A percentile compares a stretch with the other conserved stretches of the same genome.
Evolutionary conservation across 768 basidiomycete genomes (phyloP).

Genomic region (Ephemerocybe angulata): DNA sequence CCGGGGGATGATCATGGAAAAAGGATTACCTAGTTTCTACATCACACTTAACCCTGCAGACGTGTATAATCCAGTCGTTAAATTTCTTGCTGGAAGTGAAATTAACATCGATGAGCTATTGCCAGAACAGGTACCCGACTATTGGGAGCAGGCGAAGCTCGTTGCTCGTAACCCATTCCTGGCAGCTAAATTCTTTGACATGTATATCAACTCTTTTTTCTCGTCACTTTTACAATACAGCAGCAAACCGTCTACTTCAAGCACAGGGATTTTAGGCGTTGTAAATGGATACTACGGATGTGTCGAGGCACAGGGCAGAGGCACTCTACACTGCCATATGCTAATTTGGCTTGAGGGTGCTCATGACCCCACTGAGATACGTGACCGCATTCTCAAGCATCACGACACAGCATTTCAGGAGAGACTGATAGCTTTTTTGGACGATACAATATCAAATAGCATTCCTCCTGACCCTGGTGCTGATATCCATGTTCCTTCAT

Average conservation of each 20-base stretch:
- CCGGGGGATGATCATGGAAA: constrained; percentile 24
- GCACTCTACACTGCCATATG: constrained; percentile 39
- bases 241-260: constrained; percentile 8
- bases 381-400: too few relatives aligned
- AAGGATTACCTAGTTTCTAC: constrained; percentile 38
- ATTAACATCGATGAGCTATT: constrained; percentile 31
- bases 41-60: constrained; percentile 45
- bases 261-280: constrained; percentile 28
- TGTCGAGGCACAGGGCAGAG: constrained; percentile 37
- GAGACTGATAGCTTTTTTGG: too few relatives aligned
- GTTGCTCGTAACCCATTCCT: constrained; percentile 38
- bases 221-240: constrained; percentile 22
- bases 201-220: constrained; percentile 36
- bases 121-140: constrained; percentile 23
- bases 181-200: constrained; percentile 38
- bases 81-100: constrained; percentile 32
- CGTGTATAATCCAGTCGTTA: constrained; percentile 38
- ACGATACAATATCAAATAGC: too few relatives aligned
- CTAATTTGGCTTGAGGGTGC: constrained; percentile 36
- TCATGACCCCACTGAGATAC: constrained; percentile 28
- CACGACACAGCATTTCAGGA: too few relatives aligned
- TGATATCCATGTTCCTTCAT: neutral
- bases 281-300: constrained; percentile 36
- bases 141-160: constrained; percentile 26
- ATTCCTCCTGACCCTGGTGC: neutral